A percentile compares a stretch with the other conserved stretches of the same genome.
These are phyloP conservation scores for Rhizomucor miehei DNA, from an alignment of 371 early-diverging fungal genomes.

Conservation along the genomic window DNA sequence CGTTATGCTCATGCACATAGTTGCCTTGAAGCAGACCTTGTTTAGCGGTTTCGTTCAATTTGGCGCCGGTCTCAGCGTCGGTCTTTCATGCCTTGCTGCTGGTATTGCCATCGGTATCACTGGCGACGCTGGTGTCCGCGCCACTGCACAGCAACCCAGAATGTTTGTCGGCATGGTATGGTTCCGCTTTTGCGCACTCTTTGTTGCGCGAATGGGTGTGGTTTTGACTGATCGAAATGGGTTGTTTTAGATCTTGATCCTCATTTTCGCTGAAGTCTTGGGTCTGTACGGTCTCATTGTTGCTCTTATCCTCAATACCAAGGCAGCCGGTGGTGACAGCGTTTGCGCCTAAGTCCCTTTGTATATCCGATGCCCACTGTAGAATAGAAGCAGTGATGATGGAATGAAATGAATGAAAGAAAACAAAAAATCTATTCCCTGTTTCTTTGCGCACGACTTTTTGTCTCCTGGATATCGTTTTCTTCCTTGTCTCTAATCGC, in stretches of 20 bases:
- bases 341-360: constrained; percentile 24
- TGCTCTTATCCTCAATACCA: constrained; percentile 94
- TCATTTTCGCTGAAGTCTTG: constrained; percentile 99
- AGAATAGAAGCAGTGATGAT: no score
- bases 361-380: no score
- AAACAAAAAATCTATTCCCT: no score
- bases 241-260: constrained; percentile 66
- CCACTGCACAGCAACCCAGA: constrained; percentile 89
- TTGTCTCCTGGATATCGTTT: no score
- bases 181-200: constrained; percentile 23
- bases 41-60: constrained; percentile 88
- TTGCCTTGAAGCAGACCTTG: constrained; percentile 53
- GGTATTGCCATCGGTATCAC: constrained; percentile 97
- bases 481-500: no score
- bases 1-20: constrained; percentile 16
- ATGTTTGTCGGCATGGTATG: constrained; percentile 90
- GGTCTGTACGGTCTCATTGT: constrained; percentile 94
- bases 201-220: background rate
- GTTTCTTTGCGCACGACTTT: no score
- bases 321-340: constrained; percentile 51
- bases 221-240: background rate
- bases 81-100: constrained; percentile 91
- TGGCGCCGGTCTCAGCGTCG: constrained; percentile 92
- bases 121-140: constrained; percentile 94
- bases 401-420: no score